A percentile compares a stretch with the other conserved stretches of the same genome.
Evolutionary conservation across 306 rosid genomes (phyloP).

Genomic region (Medicago truncatula): MtrunA17r5.0-ANR NC_053047.1:12786501-12787000

Average conservation of each 20-base stretch:
- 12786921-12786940: slow-evolving; percentile 75
- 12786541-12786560: slow-evolving; percentile 73
- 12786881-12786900: background rate
- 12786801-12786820: no score
- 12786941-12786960: slow-evolving; percentile 50
- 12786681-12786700: slow-evolving; percentile 44
- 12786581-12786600: slow-evolving; percentile 53
- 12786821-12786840: no score
- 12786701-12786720: background rate
- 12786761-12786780: background rate
- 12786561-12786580: slow-evolving; percentile 63
- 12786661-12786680: slow-evolving; percentile 86
- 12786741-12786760: background rate
- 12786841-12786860: no score
- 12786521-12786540: slow-evolving; percentile 89
- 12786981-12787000: slow-evolving; percentile 63
- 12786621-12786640: slow-evolving; percentile 58
- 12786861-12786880: background rate
- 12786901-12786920: slow-evolving; percentile 52
- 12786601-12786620: slow-evolving; percentile 53
- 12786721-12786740: no score
- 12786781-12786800: no score
- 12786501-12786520: slow-evolving; percentile 73
- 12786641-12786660: slow-evolving; percentile 80
- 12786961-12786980: slow-evolving; percentile 53